These are phyloP conservation scores for Leptosphaerulina australis DNA, from an alignment of 2,329 filamentous ascomycete species.

Conservation along the genomic window DNA sequence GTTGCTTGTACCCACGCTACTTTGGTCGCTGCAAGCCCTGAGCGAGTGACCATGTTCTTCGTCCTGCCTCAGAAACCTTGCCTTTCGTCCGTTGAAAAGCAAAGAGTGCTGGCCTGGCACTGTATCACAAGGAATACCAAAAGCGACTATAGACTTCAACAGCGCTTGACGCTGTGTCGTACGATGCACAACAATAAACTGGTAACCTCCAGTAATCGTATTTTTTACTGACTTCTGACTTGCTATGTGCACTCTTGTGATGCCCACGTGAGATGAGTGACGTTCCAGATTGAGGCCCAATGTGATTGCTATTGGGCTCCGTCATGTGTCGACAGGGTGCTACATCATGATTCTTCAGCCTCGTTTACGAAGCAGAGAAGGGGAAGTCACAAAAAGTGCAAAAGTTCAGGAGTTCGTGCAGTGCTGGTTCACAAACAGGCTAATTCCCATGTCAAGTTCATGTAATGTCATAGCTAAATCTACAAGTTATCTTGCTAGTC, in stretches of 20 bases:
- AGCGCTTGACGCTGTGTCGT: conserved; percentile 6
- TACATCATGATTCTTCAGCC: neutral
- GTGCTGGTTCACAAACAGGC: no score
- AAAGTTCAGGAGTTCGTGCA: no score
- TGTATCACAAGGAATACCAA: neutral
- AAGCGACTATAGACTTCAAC: neutral
- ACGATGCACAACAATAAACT: conserved; percentile 20
- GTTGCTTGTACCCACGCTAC: conserved; percentile 79
- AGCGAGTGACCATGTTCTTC: conserved; percentile 14
- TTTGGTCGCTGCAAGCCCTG: conserved; percentile 81
- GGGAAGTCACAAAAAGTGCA: no score
- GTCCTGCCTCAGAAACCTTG: neutral
- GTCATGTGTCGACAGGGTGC: conserved; percentile 26
- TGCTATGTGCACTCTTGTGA: neutral
- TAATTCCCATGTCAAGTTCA: neutral
- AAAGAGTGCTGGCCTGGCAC: neutral
- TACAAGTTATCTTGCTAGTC: conserved; percentile 7
- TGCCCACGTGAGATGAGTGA: neutral
- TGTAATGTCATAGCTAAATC: conserved; percentile 10
- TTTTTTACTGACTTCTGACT: no score
- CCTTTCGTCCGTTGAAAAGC: neutral
- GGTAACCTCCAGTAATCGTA: conserved; percentile 19
- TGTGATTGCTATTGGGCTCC: neutral
- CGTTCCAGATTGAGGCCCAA: neutral
- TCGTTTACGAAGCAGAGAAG: no score